Conservation (phyloP, 1,284 basidiomycete genomes). For the Garcileccinum viscosum region DNA sequence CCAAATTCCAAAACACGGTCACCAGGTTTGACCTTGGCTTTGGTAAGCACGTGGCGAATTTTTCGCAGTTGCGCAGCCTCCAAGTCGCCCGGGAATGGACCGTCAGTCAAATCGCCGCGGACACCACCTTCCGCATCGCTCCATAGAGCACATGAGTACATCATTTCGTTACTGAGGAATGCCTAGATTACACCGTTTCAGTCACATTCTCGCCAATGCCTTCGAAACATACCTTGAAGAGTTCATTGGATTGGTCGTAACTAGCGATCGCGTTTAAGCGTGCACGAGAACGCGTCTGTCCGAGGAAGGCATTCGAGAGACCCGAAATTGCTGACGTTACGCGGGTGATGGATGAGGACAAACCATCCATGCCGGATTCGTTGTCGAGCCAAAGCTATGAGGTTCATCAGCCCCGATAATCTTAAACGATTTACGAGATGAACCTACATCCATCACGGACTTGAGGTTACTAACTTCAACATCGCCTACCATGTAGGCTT, state of each 20-base stretch:
- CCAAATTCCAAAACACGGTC: slow-evolving; percentile 89
- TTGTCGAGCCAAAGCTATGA: slow-evolving; percentile 84
- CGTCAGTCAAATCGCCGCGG: slow-evolving; percentile 63
- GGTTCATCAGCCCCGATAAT: slow-evolving; percentile 19
- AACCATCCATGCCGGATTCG: slow-evolving; percentile 68
- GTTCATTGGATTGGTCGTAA: slow-evolving; percentile 87
- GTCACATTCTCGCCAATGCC: slow-evolving; percentile 35
- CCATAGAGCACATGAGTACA: slow-evolving; percentile 90
- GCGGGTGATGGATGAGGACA: slow-evolving; percentile 71
- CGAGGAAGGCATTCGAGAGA: slow-evolving; percentile 80
- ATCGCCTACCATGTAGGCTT: slow-evolving; percentile 88
- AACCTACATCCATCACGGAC: slow-evolving; percentile 76
- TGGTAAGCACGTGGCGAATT: slow-evolving; percentile 77
- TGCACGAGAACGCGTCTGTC: slow-evolving; percentile 79
- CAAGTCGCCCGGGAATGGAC: slow-evolving; percentile 66
- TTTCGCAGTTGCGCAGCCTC: slow-evolving; percentile 85
- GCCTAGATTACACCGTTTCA: slow-evolving; percentile 50
- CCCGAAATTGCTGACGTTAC: slow-evolving; percentile 73
- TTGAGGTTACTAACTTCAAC: slow-evolving; percentile 77
- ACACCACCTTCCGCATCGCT: slow-evolving; percentile 73
- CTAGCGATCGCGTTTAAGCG: slow-evolving; percentile 87
- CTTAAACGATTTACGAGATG: slow-evolving; percentile 14
- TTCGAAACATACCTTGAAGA: slow-evolving; percentile 65
- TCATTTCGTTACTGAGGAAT: slow-evolving; percentile 89
- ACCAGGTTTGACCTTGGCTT: slow-evolving; percentile 78